Evolutionary conservation across 495 filamentous ascomycete species (phyloP), one percentile per base, ranked within the genome.

Genomic region (Daldinia bambusicola): DNA sequence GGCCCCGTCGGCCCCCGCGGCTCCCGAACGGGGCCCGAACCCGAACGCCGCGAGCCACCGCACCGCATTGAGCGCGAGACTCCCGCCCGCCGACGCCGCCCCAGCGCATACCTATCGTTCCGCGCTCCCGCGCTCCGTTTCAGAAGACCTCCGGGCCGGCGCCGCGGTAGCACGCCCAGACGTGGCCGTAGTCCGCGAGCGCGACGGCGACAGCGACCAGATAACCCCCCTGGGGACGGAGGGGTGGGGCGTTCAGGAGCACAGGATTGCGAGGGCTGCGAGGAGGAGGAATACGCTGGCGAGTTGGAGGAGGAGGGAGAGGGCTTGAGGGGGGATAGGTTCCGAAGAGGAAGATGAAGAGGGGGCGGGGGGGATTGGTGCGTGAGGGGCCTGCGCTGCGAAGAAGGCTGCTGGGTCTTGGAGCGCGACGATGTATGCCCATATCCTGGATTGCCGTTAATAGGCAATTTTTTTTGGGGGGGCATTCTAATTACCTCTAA

Each of bases 181-280:
- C 63, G 72, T 92, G 89, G 2, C 89, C 89, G 55, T 89, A 78
- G 74, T 91, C 89, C 4, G 83, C 88, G 22, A 90, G 74, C 53
- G 84, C 84, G 37, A 89, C 80, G 5, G 84, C 84, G 37, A 89
- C 80, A 4, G 80, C 85, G 5, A 84, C 59, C 6, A 90, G 69
- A 66, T 87, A 90, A 62, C 84, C 82, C 84, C 82, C 26, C 83
- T 82, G 18, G 87, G 76, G 1, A 88, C 85, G 20, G 68, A 74
- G 6, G 83, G 79, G 66, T 89, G 84, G 10, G 79, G 80, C 30
- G 85, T 87, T n/a, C 81, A 79, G 76, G 84, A 81, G 56, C 85
- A 80, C 10, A 89, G 75, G 2, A 86, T 74, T 1, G 82, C 86
- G 20, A 89, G 52, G 20, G 85, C 73, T 13, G 81, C 84, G 12